Base-by-base conservation (phyloP, 2,329 filamentous ascomycete genomes). In the Penicillium italicum region DNA sequence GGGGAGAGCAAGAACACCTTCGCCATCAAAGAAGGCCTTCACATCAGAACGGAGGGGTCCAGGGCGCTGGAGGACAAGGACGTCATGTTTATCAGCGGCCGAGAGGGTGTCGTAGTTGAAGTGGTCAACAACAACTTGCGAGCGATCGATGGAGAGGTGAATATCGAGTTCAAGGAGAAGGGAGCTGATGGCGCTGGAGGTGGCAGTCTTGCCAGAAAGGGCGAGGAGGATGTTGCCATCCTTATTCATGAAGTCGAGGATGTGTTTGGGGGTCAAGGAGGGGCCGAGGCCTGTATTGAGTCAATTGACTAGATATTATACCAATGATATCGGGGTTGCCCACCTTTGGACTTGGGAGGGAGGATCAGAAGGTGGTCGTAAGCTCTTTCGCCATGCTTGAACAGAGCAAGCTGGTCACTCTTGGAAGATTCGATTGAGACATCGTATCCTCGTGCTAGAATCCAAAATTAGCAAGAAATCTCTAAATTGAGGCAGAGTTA, bases 361-460 rank as follows among this genome's bases (percentile, higher is more conserved):
- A 97, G 85, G 65, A 99, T 82, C 62, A 97, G 76, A 62, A 97
- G 79, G 76, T 99, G 93, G 77, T 97, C 93, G 76, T 92, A 97
- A 61, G 84, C 85, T 73, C 89, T 86, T 78, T 94, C 90, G 71
- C 93, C 94, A 61, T 94, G 85, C 70, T 85, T 81, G 79, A 97
- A 96, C 63, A 99, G 81, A 49, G 84, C 82, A 66, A 97, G 77
- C 48, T 81, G 80, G 50, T 91, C 85, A 72, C 85, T 89, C 78
- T 94, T 94, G 58, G 91, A 90, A 8, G 91, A 91, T 73, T 92
- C 85, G 72, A 91, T 92, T 36, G 83, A 82, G 64, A 97, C 80
- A 58, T 87, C 79, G 75, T 89, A 97, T 62, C 92, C 93, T 72
- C 94, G 86, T 66, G 79, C 94, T 97, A 66, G 50, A 58, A 55